Evolutionary conservation across 2,329 filamentous ascomycete genomes (phyloP), one percentile per base, ranked within the genome.

Genomic region (Penicillium freii): DNA sequence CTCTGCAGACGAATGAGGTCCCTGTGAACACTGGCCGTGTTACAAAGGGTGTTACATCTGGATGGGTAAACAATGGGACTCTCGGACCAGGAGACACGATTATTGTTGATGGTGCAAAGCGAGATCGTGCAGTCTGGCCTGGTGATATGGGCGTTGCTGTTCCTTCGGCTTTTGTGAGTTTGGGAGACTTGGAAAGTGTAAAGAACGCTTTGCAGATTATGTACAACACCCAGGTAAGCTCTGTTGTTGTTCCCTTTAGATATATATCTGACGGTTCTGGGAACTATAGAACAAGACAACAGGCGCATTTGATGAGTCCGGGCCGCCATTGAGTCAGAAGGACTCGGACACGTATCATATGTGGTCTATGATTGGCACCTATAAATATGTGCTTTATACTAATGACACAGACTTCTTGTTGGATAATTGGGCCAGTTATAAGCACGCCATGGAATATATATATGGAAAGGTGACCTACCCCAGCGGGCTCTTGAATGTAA

Each of bases 331-430:
- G 21, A 70, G 68, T 38, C 70, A 71, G 53, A 71, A 67, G 19
- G 60, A 66, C 44, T 71, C 69, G 17, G 72, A 74, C 38, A 73
- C 72, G 8, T 74, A 74, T 54, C 72, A 74, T 49, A 77, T 84
- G 66, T 82, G 82, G 72, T 81, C 80, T 1, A 77, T 86, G 69
- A 81, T 86, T 43, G 82, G 82, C 2, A 81, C 81, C 6, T 82
- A 83, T 66, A 83, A 84, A 51, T 86, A 86, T 62, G 75, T 83
- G 44, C 73, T 85, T 2, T 85, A 79, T 62, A 81, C 81, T 0
- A 80, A 81, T 25, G 81, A 86, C 54, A 70, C 77, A 5, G 69
- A 66, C 0, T 85, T 82, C 55, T 65, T 85, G 13, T 59, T 65
- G 4, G 53, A 63, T 5, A 78, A 79, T 27, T 85, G 82, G 82